Base-by-base conservation (phyloP, 495 filamentous ascomycete genomes). In the Aspergillus cavernicola region DNA sequence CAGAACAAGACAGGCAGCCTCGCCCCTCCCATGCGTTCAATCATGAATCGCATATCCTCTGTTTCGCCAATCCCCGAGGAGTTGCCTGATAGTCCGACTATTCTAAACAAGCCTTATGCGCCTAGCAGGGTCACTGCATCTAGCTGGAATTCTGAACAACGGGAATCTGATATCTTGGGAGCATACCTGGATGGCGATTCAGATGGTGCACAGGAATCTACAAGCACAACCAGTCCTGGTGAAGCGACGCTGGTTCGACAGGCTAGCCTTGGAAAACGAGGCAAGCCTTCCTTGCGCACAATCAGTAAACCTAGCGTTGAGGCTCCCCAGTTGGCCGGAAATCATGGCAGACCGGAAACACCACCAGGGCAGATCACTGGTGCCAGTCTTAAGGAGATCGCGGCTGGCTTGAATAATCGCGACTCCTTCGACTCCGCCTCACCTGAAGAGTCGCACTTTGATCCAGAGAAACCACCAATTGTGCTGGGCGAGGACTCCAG, bases 1-100 rank as follows among this genome's bases (percentile, higher is more conserved):
- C 52, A 53, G n/a, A 53, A 39, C 44, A 57, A 50, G 42, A 61
- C 53, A n/a, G 58, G 52, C 36, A 60, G 59, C 49, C 68, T 75
- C 39, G 66, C 56, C 44, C 46, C 56, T 38, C 47, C 52, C 13
- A 60, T 45, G 20, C 62, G 55, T 35, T 54, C 48, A 9, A 39
- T 58, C 51, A 52, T 50, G 52, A 66, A 60, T 48, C 80, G 88
- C 19, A 79, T 78, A 50, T 89, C 88, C 1, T 89, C 78, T 50
- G 89, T 96, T 5, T 89, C 92, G 7, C 92, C 92, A 1, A 96
- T 97, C 50, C 87, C 84, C 1, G 92, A 97, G 67, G 91, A 96
- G 62, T 77, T 81, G 44, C 76, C 80, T 1, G 75, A 82, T 28
- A 72, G 80, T 37, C 66, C 63, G 1, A 59, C 57, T 11, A 68